Evolutionary conservation across 2,329 filamentous ascomycete genomes (phyloP), one percentile per base, ranked within the genome.

Genomic region (Aspergillus aculeatus): DNA sequence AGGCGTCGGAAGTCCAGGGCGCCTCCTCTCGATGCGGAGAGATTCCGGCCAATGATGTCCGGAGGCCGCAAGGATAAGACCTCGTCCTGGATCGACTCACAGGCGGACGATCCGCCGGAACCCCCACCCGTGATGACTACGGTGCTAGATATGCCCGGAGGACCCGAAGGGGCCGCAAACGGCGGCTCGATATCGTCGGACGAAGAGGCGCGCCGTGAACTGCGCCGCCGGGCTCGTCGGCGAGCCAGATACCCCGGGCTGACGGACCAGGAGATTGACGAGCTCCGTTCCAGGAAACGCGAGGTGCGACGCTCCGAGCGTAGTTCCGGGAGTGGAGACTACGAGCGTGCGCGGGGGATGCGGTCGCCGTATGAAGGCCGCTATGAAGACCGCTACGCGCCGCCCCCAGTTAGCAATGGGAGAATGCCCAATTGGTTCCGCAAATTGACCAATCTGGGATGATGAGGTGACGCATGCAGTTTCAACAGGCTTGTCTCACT

Each of bases 11-110:
- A 72, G 54, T 75, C 76, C 21, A 69, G 69, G 32, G 71, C 67
- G 9, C 65, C 68, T 16, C 38, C 38, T 16, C 14, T 19, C 10
- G 70, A 71, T 11, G 61, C 66, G 52, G 56, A 68, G 53, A 54
- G 51, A 29, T 59, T 65, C 47, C 66, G 66, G 1, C 71, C 73
- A 32, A 68, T 74, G 60, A 73, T 71, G 63, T 65, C 68, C 32
- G 73, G 75, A 21, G 76, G 71, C n/a, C 62, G 69, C 23, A 78
- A 76, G 64, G 77, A 82, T 56, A 81, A 82, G 67, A 82, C 78
- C 35, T 80, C 79, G 7, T 80, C 78, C 6, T 82, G 80, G 80
- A 74, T 82, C 7, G 73, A 82, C 60, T 80, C 78, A 2, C 79
- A 81, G 64, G 71, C 75, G 9, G 75, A 74, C 26, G 79, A 82